Percentiles rank a stretch among this genome's conserved stretches.
Evolutionary conservation across 2,329 filamentous ascomycete species (phyloP).

Genomic region (Colletotrichum sp.): DNA sequence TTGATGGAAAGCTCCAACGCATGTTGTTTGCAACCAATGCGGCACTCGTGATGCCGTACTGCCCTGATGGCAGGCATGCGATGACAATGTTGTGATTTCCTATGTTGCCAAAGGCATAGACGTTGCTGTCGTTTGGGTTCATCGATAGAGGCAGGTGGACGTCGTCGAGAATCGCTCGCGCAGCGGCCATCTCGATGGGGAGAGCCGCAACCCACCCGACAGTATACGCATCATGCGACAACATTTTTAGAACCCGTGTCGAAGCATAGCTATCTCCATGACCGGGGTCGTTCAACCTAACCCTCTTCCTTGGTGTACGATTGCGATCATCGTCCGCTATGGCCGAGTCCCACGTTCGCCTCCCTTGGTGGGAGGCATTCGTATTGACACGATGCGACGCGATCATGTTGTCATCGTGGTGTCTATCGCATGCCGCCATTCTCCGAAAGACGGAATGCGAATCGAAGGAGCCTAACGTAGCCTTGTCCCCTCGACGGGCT

Average conservation of each 20-base stretch:
- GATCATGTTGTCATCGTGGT: fast-evolving
- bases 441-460: neutral
- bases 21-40: slow-evolving; percentile 16
- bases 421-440: neutral
- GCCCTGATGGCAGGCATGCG: neutral
- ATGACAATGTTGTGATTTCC: slow-evolving; percentile 3
- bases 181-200: slow-evolving; percentile 19
- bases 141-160: neutral
- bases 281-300: neutral
- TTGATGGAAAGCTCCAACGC: slow-evolving; percentile 10
- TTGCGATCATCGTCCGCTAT: fast-evolving
- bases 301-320: neutral
- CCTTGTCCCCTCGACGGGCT: neutral
- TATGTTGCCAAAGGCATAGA: neutral
- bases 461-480: neutral
- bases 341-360: neutral
- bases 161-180: slow-evolving; percentile 23
- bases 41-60: neutral
- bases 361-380: neutral
- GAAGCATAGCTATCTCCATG: fast-evolving
- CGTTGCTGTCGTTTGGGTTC: neutral
- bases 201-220: slow-evolving; percentile 27
- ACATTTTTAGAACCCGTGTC: fast-evolving
- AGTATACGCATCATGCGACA: slow-evolving; percentile 12
- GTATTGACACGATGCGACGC: no score